phyloP scores from a whole-genome alignment of 2,329 filamentous ascomycete genomes.

The Talaromyces sp. region DNA sequence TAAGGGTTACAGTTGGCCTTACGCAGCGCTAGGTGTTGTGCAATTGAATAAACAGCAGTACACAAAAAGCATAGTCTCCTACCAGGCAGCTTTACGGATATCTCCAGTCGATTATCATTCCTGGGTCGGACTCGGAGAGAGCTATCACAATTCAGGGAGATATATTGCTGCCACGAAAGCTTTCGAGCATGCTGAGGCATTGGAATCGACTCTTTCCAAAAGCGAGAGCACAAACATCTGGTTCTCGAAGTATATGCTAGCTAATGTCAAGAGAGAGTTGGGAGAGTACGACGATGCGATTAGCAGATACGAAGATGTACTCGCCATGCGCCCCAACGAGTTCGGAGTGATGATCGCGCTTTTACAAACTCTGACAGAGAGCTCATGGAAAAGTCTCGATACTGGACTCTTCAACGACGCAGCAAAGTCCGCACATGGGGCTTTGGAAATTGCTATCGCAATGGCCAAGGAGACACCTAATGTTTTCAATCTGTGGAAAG shows the following conservation, averaged over 20 bases:
- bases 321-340: constrained; percentile 65
- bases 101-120: constrained; percentile 86
- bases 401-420: constrained; percentile 85
- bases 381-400: constrained; percentile 70
- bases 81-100: constrained; percentile 82
- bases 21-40: constrained; percentile 86
- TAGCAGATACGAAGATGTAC: constrained; percentile 68
- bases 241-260: constrained; percentile 96
- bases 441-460: constrained; percentile 63
- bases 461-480: constrained; percentile 60
- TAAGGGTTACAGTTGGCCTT: constrained; percentile 93
- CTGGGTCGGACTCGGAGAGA: constrained; percentile 95
- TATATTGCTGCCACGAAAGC: constrained; percentile 93
- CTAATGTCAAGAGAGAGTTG: constrained; percentile 87
- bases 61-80: constrained; percentile 80
- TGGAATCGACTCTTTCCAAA: constrained; percentile 60
- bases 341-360: constrained; percentile 84
- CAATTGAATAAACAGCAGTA: constrained; percentile 94
- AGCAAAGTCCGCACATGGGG: constrained; percentile 63
- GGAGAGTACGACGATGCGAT: constrained; percentile 87
- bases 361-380: constrained; percentile 83
- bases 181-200: constrained; percentile 75
- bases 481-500: constrained; percentile 94
- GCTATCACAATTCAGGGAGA: constrained; percentile 88
- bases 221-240: constrained; percentile 67